Evolutionary conservation across 202 grass and related monocot species (phyloP).

Genomic region (Hordeum pubiflorum): DNA sequence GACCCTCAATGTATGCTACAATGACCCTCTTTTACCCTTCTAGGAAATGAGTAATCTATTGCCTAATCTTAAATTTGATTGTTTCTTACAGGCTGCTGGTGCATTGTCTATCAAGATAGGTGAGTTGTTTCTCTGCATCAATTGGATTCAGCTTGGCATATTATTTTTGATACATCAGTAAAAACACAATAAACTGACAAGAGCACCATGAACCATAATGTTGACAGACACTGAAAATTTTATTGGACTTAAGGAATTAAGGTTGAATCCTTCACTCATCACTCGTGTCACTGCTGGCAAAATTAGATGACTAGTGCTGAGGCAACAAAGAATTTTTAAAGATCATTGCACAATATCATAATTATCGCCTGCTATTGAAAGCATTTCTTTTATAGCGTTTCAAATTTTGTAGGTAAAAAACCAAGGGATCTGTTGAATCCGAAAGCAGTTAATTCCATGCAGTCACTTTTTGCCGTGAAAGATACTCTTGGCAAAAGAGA

Average conservation of each 20-base stretch:
- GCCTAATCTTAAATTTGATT: constrained; percentile 35
- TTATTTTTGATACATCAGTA: background rate
- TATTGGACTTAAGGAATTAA: background rate
- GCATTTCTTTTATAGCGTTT: constrained; percentile 18
- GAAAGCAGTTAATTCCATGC: constrained; percentile 82
- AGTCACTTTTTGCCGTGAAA: constrained; percentile 93
- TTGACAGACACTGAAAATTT: background rate
- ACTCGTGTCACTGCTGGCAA: background rate
- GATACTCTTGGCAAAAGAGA: constrained; percentile 95
- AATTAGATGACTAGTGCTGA: background rate
- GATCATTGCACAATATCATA: background rate
- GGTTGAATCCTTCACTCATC: background rate
- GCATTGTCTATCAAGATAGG: constrained; percentile 93
- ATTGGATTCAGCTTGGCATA: background rate
- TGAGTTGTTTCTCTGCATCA: constrained; percentile 35
- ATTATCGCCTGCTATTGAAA: background rate
- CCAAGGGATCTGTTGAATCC: constrained; percentile 91
- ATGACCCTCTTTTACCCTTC: background rate
- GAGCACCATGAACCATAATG: background rate
- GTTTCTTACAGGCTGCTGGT: constrained; percentile 82
- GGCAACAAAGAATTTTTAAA: background rate
- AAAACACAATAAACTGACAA: background rate
- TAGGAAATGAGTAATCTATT: background rate
- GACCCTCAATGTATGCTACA: background rate
- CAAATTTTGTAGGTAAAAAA: constrained; percentile 67